Evolutionary conservation across 176 grass and related monocot species (phyloP).

Genomic region (Oryza longistaminata): DNA sequence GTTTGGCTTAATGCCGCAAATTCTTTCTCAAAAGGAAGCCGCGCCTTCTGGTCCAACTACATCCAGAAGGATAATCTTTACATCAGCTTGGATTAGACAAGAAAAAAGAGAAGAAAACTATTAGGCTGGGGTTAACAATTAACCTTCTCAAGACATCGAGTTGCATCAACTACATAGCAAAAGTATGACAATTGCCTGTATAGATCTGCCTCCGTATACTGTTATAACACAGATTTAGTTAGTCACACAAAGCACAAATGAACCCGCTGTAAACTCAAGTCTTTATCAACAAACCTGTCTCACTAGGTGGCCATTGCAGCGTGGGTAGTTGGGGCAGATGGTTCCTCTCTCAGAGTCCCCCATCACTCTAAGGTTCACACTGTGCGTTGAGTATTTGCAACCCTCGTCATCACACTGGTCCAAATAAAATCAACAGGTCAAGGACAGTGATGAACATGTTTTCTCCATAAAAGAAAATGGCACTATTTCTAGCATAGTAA

Average conservation of each 20-base stretch:
- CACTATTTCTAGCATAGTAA: too few species aligned
- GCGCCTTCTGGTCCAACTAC: conserved; percentile 78
- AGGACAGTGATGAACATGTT: conserved; percentile 3
- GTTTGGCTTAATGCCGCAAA: conserved; percentile 52
- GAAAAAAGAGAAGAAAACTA: conserved; percentile 6
- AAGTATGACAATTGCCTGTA: conserved; percentile 92
- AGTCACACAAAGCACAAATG: conserved; percentile 19
- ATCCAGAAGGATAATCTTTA: conserved; percentile 31
- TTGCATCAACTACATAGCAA: conserved; percentile 80
- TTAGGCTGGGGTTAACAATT: not conserved
- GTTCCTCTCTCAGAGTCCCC: conserved; percentile 85
- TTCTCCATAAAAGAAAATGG: not conserved
- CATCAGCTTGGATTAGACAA: conserved; percentile 2
- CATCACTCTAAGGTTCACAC: conserved; percentile 81
- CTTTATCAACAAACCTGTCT: conserved; percentile 58
- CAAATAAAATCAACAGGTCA: conserved; percentile 29
- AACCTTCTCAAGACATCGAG: conserved; percentile 78
- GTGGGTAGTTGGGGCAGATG: conserved; percentile 84
- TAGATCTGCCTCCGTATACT: conserved; percentile 88
- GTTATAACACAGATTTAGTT: conserved; percentile 33
- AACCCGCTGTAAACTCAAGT: conserved; percentile 23
- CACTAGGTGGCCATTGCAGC: conserved; percentile 73
- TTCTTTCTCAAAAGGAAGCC: conserved; percentile 63
- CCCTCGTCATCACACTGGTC: conserved; percentile 83
- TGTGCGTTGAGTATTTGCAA: conserved; percentile 77